Percentiles rank a stretch among this genome's conserved stretches.
Evolutionary conservation across 176 grass and related monocot genomes (phyloP).

Genomic region (Ensete glaucum): DNA sequence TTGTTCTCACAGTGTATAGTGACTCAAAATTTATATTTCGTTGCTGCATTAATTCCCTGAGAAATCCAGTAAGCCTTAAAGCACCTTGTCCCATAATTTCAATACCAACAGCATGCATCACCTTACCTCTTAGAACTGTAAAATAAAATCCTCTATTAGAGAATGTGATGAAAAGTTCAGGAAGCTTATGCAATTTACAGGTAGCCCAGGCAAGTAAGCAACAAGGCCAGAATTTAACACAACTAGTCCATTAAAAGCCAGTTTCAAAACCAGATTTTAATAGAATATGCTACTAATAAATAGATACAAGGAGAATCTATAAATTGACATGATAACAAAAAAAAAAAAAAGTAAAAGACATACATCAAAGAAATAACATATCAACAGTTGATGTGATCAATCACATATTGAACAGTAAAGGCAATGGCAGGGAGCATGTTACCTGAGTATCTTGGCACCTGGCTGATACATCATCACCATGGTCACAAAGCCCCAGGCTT

Average conservation of each 20-base stretch:
- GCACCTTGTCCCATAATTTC: constrained; percentile 81
- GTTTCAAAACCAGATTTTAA: neutral
- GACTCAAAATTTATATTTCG: constrained; percentile 64
- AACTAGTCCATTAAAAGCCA: no score
- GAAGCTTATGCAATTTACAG: neutral
- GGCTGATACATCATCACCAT: no score
- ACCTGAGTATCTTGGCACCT: no score
- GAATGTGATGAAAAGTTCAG: neutral
- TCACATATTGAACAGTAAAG: no score
- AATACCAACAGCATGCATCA: constrained; percentile 75
- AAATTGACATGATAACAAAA: neutral
- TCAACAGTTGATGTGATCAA: no score
- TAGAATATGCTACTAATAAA: neutral
- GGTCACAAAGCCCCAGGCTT: no score
- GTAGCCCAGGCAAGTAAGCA: neutral
- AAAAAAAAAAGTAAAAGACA: neutral
- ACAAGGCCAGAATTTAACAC: neutral
- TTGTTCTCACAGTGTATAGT: constrained; percentile 70
- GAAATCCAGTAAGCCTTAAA: constrained; percentile 82
- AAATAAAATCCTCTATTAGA: neutral
- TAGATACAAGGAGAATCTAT: neutral
- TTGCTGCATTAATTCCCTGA: constrained; percentile 77
- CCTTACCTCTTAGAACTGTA: constrained; percentile 70
- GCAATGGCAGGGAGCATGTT: no score
- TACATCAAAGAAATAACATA: no score